Conservation (phyloP, 495 filamentous ascomycete species). For the Extremus antarcticus region DNA sequence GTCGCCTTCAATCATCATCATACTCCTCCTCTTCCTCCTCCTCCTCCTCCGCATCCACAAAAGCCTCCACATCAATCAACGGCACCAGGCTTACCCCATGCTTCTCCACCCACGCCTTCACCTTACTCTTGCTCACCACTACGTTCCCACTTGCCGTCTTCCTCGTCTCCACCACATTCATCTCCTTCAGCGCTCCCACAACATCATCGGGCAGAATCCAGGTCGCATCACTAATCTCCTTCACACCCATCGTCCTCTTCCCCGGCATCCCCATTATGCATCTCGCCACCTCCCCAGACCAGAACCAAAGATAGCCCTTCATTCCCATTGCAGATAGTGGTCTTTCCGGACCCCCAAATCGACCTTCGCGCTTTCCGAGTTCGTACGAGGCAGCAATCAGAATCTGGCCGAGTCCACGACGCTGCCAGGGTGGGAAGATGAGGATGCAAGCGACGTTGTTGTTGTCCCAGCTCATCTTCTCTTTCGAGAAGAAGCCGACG, state of each 20-base stretch:
- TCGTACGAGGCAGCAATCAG: conserved; percentile 92
- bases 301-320: conserved; percentile 70
- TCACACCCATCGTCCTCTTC: conserved; percentile 41
- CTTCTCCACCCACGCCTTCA: conserved; percentile 42
- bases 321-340: conserved; percentile 76
- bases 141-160: conserved; percentile 36
- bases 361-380: conserved; percentile 71
- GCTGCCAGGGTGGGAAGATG: conserved; percentile 91
- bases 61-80: conserved; percentile 47
- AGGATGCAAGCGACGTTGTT: conserved; percentile 97
- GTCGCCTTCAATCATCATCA: conserved; percentile 4
- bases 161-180: conserved; percentile 53
- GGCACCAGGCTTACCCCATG: conserved; percentile 37
- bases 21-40: conserved; percentile 17
- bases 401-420: conserved; percentile 73
- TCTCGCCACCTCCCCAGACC: conserved; percentile 68
- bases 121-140: conserved; percentile 42
- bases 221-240: conserved; percentile 50
- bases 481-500: conserved; percentile 94
- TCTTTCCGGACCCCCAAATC: conserved; percentile 87
- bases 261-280: conserved; percentile 39
- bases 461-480: conserved; percentile 97
- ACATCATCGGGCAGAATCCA: conserved; percentile 79
- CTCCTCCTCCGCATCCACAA: conserved; percentile 29
- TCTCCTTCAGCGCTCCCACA: conserved; percentile 61